These are phyloP conservation scores for Dendrothele bispora DNA, from an alignment of 768 basidiomycete genomes.

Conservation along the genomic window DNA sequence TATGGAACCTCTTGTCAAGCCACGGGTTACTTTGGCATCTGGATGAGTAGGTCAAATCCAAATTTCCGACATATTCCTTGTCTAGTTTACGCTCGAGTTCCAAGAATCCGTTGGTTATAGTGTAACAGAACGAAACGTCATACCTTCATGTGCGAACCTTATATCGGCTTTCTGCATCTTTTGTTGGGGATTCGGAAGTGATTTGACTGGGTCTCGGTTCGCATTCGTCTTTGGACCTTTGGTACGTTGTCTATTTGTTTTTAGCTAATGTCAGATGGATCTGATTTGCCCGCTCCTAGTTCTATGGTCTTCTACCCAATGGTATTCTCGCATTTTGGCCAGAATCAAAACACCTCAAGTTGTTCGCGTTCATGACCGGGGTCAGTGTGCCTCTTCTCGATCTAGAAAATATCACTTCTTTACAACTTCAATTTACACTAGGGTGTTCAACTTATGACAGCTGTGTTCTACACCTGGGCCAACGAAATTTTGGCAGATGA, in stretches of 20 bases:
- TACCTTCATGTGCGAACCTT: constrained; percentile 21
- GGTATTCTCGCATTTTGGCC: constrained; percentile 25
- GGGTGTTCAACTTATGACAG: constrained; percentile 26
- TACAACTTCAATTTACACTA: background rate
- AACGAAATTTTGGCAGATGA: constrained; percentile 20
- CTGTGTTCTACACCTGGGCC: constrained; percentile 25
- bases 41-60: constrained; percentile 23
- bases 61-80: background rate
- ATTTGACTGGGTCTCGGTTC: constrained; percentile 23
- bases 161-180: constrained; percentile 22
- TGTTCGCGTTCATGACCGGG: constrained; percentile 23
- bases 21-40: constrained; percentile 22
- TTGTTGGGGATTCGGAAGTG: constrained; percentile 23
- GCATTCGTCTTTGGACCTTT: constrained; percentile 23
- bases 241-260: constrained; percentile 2
- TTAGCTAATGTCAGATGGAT: constrained; percentile 5
- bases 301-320: constrained; percentile 6
- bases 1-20: constrained; percentile 21
- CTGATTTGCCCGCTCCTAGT: background rate
- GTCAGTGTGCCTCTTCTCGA: constrained; percentile 1
- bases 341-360: constrained; percentile 17
- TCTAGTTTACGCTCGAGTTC: background rate
- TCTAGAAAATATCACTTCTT: background rate
- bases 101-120: constrained; percentile 20
- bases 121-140: constrained; percentile 21